These are phyloP conservation scores for Salix dunnii DNA, from an alignment of 345 rosid genomes.

Conservation along the genomic window DNA sequence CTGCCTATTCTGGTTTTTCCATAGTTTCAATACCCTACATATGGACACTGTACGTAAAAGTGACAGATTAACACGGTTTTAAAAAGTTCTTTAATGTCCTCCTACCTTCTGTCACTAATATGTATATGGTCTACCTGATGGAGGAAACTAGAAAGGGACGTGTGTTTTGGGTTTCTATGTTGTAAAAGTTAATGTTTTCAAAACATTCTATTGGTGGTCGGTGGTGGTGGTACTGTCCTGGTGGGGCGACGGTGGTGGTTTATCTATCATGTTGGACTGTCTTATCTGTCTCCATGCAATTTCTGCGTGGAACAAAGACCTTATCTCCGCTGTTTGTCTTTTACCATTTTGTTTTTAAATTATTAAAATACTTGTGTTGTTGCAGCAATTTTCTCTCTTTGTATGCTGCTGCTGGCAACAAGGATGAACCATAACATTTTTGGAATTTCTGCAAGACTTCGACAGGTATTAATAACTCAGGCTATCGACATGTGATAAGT, in stretches of 20 bases:
- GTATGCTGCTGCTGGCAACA: neutral
- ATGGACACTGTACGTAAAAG: neutral
- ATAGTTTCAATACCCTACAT: neutral
- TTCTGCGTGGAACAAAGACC: neutral
- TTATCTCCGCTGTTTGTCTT: neutral
- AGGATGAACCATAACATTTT: neutral
- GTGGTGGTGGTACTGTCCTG: neutral
- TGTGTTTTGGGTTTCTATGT: neutral
- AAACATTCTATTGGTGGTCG: neutral
- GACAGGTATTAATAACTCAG: neutral
- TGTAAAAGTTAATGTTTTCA: too few relatives aligned
- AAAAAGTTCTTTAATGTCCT: neutral
- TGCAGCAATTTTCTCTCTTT: neutral
- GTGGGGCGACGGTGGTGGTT: neutral
- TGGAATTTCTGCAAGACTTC: neutral
- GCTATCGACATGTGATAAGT: neutral
- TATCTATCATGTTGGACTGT: neutral
- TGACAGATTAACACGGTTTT: neutral
- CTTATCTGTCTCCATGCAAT: neutral
- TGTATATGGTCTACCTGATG: neutral
- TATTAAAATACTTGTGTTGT: too few relatives aligned
- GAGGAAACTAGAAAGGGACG: neutral
- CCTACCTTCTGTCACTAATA: conserved; percentile 1
- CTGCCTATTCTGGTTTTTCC: too few relatives aligned
- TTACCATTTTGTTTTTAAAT: too few relatives aligned